phyloP scores from a whole-genome alignment of 371 early-diverging fungal species.

The Mortierella sp. region DNA sequence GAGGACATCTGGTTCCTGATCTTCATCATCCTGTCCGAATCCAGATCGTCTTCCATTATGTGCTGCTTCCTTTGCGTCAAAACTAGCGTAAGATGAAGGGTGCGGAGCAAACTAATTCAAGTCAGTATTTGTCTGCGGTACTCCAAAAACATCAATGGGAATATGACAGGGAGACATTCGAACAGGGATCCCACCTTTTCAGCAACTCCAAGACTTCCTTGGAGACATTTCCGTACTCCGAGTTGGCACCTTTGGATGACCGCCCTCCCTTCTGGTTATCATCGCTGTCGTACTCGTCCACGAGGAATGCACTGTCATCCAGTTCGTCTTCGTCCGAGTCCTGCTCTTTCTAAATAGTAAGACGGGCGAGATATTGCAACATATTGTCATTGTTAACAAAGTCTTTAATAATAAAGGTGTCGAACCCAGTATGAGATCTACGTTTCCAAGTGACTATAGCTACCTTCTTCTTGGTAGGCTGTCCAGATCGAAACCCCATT shows the following conservation, averaged over 20 bases:
- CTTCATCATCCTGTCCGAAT: slow-evolving; percentile 39
- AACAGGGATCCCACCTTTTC: slow-evolving; percentile 47
- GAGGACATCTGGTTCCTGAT: slow-evolving; percentile 63
- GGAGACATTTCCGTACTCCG: slow-evolving; percentile 57
- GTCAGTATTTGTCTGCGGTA: not conserved
- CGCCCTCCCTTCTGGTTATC: slow-evolving; percentile 51
- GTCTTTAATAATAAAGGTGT: not conserved
- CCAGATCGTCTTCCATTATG: slow-evolving; percentile 19
- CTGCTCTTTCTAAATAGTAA: slow-evolving; percentile 35
- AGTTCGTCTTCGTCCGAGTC: slow-evolving; percentile 32
- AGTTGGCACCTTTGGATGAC: not conserved
- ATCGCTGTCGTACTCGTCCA: slow-evolving; percentile 79
- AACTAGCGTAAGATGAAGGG: not conserved
- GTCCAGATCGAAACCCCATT: slow-evolving; percentile 14
- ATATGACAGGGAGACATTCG: not conserved
- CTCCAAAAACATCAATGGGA: not conserved
- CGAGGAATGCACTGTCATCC: slow-evolving; percentile 68
- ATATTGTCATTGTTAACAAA: not conserved
- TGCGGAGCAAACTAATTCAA: slow-evolving; percentile 13
- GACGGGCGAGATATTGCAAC: too few species aligned
- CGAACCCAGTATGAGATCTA: not conserved
- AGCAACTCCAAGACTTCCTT: slow-evolving; percentile 69
- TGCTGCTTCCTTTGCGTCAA: slow-evolving; percentile 31
- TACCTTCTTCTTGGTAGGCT: slow-evolving; percentile 30
- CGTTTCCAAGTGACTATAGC: not conserved